Evolutionary conservation across 306 rosid genomes (phyloP).

Genomic region (Rosa persica): DNA sequence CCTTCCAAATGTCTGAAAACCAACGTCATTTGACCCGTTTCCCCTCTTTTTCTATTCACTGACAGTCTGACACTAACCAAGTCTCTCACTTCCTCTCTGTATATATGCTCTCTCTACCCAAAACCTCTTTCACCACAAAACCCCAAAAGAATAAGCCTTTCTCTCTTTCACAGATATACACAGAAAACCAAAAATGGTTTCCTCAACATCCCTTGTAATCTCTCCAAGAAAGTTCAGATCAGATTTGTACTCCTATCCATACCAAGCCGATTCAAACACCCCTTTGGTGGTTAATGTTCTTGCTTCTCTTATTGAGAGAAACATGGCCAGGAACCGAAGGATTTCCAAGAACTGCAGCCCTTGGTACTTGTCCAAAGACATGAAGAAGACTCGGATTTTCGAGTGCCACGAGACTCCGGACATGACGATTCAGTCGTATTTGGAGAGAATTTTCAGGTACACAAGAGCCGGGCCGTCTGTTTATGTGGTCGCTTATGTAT

Average conservation of each 20-base stretch:
- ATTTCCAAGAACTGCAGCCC: constrained; percentile 52
- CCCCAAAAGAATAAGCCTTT: constrained; percentile 1
- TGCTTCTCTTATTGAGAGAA: constrained; percentile 80
- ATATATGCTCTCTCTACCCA: constrained; percentile 34
- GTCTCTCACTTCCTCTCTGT: constrained; percentile 20
- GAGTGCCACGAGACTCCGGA: constrained; percentile 79
- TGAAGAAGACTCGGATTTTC: constrained; percentile 44
- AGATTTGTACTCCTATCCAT: constrained; percentile 70
- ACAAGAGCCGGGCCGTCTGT: constrained; percentile 84
- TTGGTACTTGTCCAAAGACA: constrained; percentile 39
- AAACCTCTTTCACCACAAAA: constrained; percentile 26
- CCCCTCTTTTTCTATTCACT: constrained; percentile 9
- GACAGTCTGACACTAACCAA: neutral
- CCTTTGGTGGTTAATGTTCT: constrained; percentile 77
- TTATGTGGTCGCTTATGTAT: constrained; percentile 88
- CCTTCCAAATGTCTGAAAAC: constrained; percentile 55
- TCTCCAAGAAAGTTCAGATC: constrained; percentile 82
- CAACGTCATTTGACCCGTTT: constrained; percentile 24
- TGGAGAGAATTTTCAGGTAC: constrained; percentile 86
- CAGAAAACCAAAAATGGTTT: constrained; percentile 26
- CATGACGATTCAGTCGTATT: constrained; percentile 63
- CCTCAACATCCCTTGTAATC: constrained; percentile 42
- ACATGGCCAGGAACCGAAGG: constrained; percentile 72
- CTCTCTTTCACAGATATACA: neutral
- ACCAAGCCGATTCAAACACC: constrained; percentile 59